Evolutionary conservation across 495 filamentous ascomycete genomes (phyloP), one percentile per base, ranked within the genome.

Genomic region (Hypoxylon trugodes): DNA sequence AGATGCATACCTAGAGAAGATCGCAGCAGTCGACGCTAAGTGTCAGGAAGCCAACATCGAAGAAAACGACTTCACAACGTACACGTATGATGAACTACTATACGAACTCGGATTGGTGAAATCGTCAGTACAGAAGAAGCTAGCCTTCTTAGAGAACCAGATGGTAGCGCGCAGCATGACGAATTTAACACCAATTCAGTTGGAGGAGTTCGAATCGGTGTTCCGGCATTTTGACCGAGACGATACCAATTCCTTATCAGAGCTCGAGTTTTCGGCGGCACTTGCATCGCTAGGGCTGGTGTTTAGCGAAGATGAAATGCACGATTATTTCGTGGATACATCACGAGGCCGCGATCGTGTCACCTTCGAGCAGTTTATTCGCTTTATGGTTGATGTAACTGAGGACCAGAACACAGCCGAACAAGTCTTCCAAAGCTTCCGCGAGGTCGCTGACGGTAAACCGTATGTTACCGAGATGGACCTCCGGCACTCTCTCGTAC

Each of bases 141-240:
- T 98, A 25, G 86, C 91, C 21, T 98, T 98, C 79, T 82, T 98
- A 24, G 95, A 98, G 66, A 98, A 98, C 77, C 95, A 98, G 76
- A 84, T 87, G 78, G 94, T 98, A 1, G 95, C 95, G 3, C 89
- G 96, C 36, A 96, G 91, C 75, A 98, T 98, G 96, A 98, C 95
- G 43, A 98, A 98, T 70, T 80, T 98, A 6, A 98, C 96, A 1
- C 95, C 95, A 0, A 98, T 98, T 46, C 95, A 98, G 73, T 83
- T 98, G 26, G 95, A 98, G 72, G 95, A 98, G 69, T 98, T 98
- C 70, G 95, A 98, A 74, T 92, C 88, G 1, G 95, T 98, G 4
- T 98, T 98, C 81, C 83, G 95, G 21, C 96, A 98, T 75, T 98
- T 98, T 63, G 95, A 98, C 73, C 87, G 92, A n/a, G 93, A 97